These are phyloP conservation scores for Abrus precatorius DNA, from an alignment of 306 rosid genomes.

Conservation along the genomic window DNA sequence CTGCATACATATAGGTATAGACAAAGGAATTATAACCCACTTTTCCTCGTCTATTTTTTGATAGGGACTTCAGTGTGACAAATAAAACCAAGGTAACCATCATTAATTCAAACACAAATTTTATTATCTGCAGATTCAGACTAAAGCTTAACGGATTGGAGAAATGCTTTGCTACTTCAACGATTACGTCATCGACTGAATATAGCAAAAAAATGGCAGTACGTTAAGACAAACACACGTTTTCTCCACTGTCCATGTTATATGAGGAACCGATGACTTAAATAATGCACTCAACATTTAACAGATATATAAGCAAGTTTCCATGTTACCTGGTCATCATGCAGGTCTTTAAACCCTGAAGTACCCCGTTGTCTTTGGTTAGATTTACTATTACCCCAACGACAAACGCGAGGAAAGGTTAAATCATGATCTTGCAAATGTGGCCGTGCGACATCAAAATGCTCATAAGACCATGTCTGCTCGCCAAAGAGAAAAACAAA, in stretches of 20 bases:
- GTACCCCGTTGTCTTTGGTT: constrained; percentile 53
- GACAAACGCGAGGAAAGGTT: constrained; percentile 66
- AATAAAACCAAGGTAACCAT: background rate
- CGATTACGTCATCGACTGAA: constrained; percentile 29
- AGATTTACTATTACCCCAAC: constrained; percentile 62
- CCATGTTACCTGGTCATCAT: constrained; percentile 59
- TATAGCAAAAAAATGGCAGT: constrained; percentile 19
- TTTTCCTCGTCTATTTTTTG: constrained; percentile 1
- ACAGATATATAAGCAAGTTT: constrained; percentile 21
- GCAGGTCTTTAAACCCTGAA: constrained; percentile 60
- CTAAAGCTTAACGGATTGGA: constrained; percentile 29
- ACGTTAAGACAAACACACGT: constrained; percentile 3
- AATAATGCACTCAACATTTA: constrained; percentile 25
- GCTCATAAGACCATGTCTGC: constrained; percentile 74
- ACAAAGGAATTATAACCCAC: constrained; percentile 41
- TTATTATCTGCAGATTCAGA: constrained; percentile 26
- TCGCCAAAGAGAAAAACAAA: constrained; percentile 18
- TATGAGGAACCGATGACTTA: background rate
- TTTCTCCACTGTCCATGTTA: constrained; percentile 27
- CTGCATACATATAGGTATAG: constrained; percentile 40
- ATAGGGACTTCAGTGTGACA: background rate
- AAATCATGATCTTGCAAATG: constrained; percentile 46
- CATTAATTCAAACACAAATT: constrained; percentile 43
- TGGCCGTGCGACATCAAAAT: constrained; percentile 70
- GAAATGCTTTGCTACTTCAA: constrained; percentile 28